Evolutionary conservation across 2,329 filamentous ascomycete species (phyloP), one percentile per base, ranked within the genome.

Genomic region (Elsinoe necatrix): DNA sequence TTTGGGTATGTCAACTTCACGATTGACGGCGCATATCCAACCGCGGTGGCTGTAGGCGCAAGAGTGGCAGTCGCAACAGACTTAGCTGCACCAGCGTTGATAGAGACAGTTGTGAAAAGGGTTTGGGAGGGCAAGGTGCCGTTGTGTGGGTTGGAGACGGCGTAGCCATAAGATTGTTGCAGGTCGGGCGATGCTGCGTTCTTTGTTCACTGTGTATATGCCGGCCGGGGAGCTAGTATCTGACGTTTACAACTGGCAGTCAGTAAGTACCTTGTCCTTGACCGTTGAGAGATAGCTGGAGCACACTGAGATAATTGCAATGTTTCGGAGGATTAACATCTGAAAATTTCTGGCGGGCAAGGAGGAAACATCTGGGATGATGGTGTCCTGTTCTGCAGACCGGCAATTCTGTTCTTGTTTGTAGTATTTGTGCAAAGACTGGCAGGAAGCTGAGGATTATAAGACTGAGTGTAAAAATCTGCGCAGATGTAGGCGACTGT

Each of bases 221-320:
- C 25, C 27, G 20, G 31, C 41, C 35, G 60, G 58, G 42, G 35
- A 43, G 31, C 31, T 45, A 21, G 39, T 52, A 25, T 47, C 57
- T 9, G 25, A 21, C 6, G 50, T 29, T 62, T 70, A 73, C 35
- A 73, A 54, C 29, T 66, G 61, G 57, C 70, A 73, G 50, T 68
- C 70, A 73, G 50, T 68, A 67, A 23, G 68, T 67, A 11, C 69
- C 66, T 29, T 67, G 57, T 1, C 65, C 61, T 16, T 58, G 41
- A 5, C 67, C 66, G 57, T 72, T 69, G 60, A 63, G 64, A 41
- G 64, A 61, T 8, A 69, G 54, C 48, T 72, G 60, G 57, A 68
- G 72, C 0, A 66, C 62, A 25, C 67, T 69, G 60, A 72, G 69
- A 65, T 50, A 60, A 20, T 57, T 58, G 57, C 59, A 60, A n/a